phyloP scores from a whole-genome alignment of 1,284 basidiomycete species.

The Mycosarcoma maydis region DNA sequence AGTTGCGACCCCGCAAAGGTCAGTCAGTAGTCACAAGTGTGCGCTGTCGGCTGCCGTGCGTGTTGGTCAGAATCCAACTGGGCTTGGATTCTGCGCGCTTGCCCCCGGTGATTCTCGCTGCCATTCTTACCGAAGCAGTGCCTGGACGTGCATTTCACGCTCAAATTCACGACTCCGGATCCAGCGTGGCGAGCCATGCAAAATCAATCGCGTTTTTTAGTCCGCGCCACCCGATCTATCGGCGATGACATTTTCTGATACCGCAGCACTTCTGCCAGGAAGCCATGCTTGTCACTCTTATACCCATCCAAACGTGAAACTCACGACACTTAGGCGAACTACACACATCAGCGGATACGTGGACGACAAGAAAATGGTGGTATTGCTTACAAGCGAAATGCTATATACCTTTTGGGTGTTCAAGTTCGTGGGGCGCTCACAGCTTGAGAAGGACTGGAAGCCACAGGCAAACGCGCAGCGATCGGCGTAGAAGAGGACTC shows the following conservation, averaged over 20 bases:
- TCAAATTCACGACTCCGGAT: slow-evolving; percentile 2
- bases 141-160: slow-evolving; percentile 35
- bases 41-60: background rate
- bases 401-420: slow-evolving; percentile 9
- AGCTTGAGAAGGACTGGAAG: slow-evolving; percentile 16
- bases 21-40: background rate
- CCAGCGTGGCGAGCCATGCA: background rate
- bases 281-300: too few species aligned
- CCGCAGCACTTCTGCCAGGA: too few species aligned
- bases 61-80: background rate
- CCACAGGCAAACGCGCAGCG: slow-evolving; percentile 9
- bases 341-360: too few species aligned
- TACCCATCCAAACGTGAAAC: too few species aligned
- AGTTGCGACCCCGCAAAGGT: slow-evolving; percentile 11
- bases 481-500: slow-evolving; percentile 6
- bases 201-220: background rate
- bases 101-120: slow-evolving; percentile 11
- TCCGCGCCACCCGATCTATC: too few species aligned
- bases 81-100: background rate
- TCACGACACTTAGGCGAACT: too few species aligned
- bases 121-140: slow-evolving; percentile 32
- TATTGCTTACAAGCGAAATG: slow-evolving; percentile 1
- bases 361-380: background rate
- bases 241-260: too few species aligned
- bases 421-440: slow-evolving; percentile 35